phyloP scores from a whole-genome alignment of 164 flowering plant species.

The Macadamia integrifolia region DNA sequence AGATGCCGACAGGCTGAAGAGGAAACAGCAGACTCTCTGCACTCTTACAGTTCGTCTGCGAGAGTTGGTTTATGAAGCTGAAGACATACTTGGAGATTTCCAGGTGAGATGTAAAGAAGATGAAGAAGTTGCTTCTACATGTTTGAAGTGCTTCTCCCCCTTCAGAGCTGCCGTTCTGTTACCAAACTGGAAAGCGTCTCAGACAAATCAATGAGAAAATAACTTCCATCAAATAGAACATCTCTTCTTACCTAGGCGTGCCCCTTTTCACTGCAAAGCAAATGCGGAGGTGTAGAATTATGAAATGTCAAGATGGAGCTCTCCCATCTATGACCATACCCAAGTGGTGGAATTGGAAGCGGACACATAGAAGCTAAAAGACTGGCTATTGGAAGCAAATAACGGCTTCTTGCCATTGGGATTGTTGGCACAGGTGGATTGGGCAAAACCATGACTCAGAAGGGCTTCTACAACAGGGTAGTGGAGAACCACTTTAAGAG shows the following conservation, averaged over 20 bases:
- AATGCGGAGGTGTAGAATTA: not conserved
- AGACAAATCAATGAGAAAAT: slow-evolving; percentile 32
- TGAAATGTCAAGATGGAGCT: slow-evolving; percentile 27
- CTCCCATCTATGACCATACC: slow-evolving; percentile 34
- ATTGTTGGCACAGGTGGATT: slow-evolving; percentile 58
- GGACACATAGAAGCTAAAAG: slow-evolving; percentile 32
- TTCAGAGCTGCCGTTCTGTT: slow-evolving; percentile 14
- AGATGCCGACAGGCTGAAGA: slow-evolving; percentile 39
- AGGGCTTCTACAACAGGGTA: slow-evolving; percentile 31
- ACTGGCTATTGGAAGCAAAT: slow-evolving; percentile 31
- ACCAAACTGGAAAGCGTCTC: slow-evolving; percentile 29
- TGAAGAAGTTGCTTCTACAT: not conserved
- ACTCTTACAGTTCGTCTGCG: slow-evolving; percentile 17
- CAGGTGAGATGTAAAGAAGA: slow-evolving; percentile 15
- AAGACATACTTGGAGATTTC: slow-evolving; percentile 43
- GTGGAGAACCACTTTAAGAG: slow-evolving; percentile 30
- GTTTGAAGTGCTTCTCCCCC: slow-evolving; percentile 16
- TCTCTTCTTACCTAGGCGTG: slow-evolving; percentile 25
- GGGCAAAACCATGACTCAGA: slow-evolving; percentile 55
- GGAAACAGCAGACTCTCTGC: slow-evolving; percentile 26
- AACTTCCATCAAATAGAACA: slow-evolving; percentile 19
- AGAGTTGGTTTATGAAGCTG: slow-evolving; percentile 39
- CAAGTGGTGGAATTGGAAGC: slow-evolving; percentile 48
- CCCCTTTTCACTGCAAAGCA: slow-evolving; percentile 5
- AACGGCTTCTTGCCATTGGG: slow-evolving; percentile 23